Conservation (phyloP, 345 rosid genomes). For the Hirschfeldia incana region DNA sequence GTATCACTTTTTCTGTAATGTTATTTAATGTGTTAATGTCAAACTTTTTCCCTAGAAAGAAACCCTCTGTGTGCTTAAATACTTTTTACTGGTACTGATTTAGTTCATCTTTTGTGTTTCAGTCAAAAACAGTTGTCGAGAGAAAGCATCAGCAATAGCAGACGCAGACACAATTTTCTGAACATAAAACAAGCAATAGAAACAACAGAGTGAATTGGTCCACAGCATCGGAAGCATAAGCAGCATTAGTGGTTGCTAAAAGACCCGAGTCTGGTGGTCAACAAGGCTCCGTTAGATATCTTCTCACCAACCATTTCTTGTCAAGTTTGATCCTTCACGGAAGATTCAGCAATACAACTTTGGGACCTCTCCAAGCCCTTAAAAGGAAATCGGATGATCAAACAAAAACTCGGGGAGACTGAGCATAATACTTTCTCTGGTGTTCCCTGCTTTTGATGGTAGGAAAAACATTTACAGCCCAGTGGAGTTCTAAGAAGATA, state of each 20-base stretch:
- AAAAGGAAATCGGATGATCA: constrained; percentile 80
- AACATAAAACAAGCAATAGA: constrained; percentile 44
- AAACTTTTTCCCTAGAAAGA: constrained; percentile 12
- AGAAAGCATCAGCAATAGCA: no score
- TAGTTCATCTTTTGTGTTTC: constrained; percentile 24
- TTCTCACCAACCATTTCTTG: constrained; percentile 93
- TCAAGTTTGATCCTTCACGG: constrained; percentile 51
- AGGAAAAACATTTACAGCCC: constrained; percentile 79
- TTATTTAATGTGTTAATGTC: constrained; percentile 22
- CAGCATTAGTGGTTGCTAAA: constrained; percentile 55
- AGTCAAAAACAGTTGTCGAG: constrained; percentile 15
- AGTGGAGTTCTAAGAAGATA: constrained; percentile 76
- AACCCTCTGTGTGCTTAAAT: constrained; percentile 29
- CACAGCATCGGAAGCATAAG: constrained; percentile 11
- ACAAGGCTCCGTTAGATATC: constrained; percentile 69
- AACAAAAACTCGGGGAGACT: constrained; percentile 64
- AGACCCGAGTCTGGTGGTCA: constrained; percentile 92
- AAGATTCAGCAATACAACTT: constrained; percentile 83
- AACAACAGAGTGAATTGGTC: constrained; percentile 43
- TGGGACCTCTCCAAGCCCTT: constrained; percentile 75
- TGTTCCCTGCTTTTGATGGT: constrained; percentile 83
- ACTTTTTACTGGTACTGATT: constrained; percentile 33
- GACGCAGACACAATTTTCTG: no score
- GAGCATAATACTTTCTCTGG: constrained; percentile 55
- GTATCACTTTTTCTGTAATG: constrained; percentile 26